These are phyloP conservation scores for Lepidium africanum DNA, from an alignment of 345 rosid species.

Conservation along the genomic window DNA sequence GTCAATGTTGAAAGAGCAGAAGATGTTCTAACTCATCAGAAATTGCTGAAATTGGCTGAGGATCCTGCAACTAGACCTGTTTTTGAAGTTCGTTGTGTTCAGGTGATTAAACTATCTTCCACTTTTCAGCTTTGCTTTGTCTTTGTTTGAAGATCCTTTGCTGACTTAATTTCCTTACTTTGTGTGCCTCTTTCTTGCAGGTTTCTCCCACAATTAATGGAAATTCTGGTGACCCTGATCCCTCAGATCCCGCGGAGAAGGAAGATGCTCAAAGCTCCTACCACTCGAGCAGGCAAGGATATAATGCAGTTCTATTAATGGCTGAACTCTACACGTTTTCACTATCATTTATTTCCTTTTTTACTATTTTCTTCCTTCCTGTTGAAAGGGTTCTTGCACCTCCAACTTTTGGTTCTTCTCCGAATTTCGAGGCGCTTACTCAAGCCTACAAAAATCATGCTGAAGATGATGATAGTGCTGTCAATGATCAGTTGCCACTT, in stretches of 20 bases:
- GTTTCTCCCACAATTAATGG: slow-evolving; percentile 51
- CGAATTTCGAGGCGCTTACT: slow-evolving; percentile 61
- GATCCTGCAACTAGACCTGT: slow-evolving; percentile 70
- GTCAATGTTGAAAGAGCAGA: slow-evolving; percentile 98
- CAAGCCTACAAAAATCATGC: slow-evolving; percentile 41
- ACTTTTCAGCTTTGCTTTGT: neutral
- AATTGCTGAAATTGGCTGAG: slow-evolving; percentile 68
- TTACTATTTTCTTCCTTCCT: slow-evolving; percentile 16
- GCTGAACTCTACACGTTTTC: neutral
- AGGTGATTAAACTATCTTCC: slow-evolving; percentile 33
- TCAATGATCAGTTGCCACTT: slow-evolving; percentile 33
- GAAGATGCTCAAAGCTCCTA: slow-evolving; percentile 80
- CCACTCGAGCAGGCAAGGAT: slow-evolving; percentile 47
- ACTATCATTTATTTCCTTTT: neutral
- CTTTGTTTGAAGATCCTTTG: neutral
- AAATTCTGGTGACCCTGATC: slow-evolving; percentile 34
- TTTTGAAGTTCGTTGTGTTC: slow-evolving; percentile 83
- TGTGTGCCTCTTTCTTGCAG: slow-evolving; percentile 28
- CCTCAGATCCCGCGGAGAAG: slow-evolving; percentile 46
- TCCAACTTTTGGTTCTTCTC: slow-evolving; percentile 94
- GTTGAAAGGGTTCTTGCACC: slow-evolving; percentile 60
- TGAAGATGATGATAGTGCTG: slow-evolving; percentile 56
- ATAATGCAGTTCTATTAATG: neutral
- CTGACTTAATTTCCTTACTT: neutral
- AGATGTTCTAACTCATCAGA: slow-evolving; percentile 79